Percentiles rank a stretch among this genome's conserved stretches.
Conservation (phyloP, 2,329 filamentous ascomycete genomes). For the Magnaporthiopsis rhizophila region DNA sequence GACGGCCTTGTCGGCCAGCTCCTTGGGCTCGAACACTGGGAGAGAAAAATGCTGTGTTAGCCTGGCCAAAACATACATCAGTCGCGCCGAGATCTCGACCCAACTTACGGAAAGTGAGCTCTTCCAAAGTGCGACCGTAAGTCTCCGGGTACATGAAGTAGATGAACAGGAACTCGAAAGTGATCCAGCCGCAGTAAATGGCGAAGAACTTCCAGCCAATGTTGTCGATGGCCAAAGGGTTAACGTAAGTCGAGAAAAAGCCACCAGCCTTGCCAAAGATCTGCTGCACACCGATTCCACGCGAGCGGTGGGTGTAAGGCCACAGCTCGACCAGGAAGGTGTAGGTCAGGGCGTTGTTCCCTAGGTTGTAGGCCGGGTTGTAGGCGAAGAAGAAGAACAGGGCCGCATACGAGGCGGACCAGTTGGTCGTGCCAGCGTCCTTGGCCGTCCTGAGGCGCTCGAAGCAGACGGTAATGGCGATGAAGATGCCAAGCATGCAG, state of each 20-base stretch:
- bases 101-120: slow-evolving; percentile 37
- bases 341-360: slow-evolving; percentile 18
- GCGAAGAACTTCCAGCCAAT: slow-evolving; percentile 35
- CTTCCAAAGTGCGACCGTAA: slow-evolving; percentile 70
- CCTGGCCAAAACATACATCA: too few species aligned
- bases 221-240: slow-evolving; percentile 32
- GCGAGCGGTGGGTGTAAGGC: slow-evolving; percentile 21
- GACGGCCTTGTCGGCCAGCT: slow-evolving; percentile 8
- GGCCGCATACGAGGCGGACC: slow-evolving; percentile 20
- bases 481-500: slow-evolving; percentile 18
- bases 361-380: slow-evolving; percentile 20
- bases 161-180: slow-evolving; percentile 42
- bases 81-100: too few species aligned
- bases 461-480: slow-evolving; percentile 17
- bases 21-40: slow-evolving; percentile 10
- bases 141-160: slow-evolving; percentile 84
- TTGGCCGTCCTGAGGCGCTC: slow-evolving; percentile 11
- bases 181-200: slow-evolving; percentile 35
- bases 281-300: slow-evolving; percentile 35
- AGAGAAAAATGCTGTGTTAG: too few species aligned
- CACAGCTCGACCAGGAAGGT: slow-evolving; percentile 20
- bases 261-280: slow-evolving; percentile 30
- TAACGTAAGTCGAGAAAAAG: slow-evolving; percentile 30
- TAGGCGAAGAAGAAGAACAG: slow-evolving; percentile 21
- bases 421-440: slow-evolving; percentile 11